Conservation (phyloP, 176 grass and related monocot species). For the Alloteropsis semialata region DNA sequence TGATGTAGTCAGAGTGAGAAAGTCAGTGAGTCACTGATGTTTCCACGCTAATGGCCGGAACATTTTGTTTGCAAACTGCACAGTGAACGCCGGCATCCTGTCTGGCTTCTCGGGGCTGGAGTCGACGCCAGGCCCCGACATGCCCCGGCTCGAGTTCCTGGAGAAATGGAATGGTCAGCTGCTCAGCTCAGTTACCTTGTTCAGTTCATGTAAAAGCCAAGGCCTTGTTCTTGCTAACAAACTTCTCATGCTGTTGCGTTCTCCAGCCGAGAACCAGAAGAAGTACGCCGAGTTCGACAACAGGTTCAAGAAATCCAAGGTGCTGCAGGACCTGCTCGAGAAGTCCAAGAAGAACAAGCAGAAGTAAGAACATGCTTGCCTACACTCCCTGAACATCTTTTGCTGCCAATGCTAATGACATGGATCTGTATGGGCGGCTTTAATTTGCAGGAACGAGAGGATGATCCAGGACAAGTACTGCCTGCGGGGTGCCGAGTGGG, state of each 20-base stretch:
- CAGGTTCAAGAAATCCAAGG: constrained; percentile 73
- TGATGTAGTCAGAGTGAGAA: too few species aligned
- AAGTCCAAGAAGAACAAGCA: constrained; percentile 88
- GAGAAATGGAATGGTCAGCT: constrained; percentile 87
- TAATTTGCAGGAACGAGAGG: constrained; percentile 77
- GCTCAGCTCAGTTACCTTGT: not conserved
- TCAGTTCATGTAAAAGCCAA: not conserved
- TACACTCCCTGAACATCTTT: not conserved
- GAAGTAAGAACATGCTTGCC: constrained; percentile 23
- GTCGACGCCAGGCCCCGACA: constrained; percentile 60
- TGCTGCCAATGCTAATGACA: not conserved
- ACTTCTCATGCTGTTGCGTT: not conserved
- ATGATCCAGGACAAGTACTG: constrained; percentile 91
- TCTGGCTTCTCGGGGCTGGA: constrained; percentile 84
- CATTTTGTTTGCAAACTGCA: constrained; percentile 25
- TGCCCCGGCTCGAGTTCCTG: constrained; percentile 83
- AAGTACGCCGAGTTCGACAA: constrained; percentile 82
- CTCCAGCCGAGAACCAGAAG: constrained; percentile 80
- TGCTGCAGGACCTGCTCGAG: constrained; percentile 85
- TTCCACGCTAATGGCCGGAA: not conserved
- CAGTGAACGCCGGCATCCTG: constrained; percentile 90
- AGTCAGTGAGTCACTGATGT: too few species aligned
- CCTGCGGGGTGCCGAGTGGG: constrained; percentile 91
- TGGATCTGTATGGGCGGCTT: not conserved
- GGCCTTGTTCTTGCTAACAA: not conserved